Evolutionary conservation across 148 eudicot genomes (phyloP).

Genomic region (Dianthus caryophyllus): DNA sequence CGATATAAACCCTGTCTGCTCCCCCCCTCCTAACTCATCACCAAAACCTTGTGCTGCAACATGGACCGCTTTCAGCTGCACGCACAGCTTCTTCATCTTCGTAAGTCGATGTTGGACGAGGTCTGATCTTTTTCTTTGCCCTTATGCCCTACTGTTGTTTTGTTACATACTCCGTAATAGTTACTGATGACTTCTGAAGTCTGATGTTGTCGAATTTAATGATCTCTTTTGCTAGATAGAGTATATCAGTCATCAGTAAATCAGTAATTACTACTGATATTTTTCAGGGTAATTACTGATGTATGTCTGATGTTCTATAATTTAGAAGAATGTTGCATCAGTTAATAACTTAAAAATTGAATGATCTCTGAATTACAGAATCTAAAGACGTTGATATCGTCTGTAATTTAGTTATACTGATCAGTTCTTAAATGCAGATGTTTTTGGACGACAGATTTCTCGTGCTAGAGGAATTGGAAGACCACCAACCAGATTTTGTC

Average conservation of each 20-base stretch:
- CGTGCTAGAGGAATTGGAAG: constrained; percentile 9
- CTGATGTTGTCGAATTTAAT: background rate
- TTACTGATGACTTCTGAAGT: background rate
- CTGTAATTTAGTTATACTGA: background rate
- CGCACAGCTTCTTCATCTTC: background rate
- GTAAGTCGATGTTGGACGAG: constrained; percentile 11
- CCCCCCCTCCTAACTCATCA: background rate
- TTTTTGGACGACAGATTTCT: constrained; percentile 7
- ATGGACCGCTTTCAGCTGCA: constrained; percentile 16
- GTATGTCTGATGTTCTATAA: background rate
- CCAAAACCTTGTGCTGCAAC: background rate
- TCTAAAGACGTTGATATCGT: background rate
- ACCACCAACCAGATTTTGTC: constrained; percentile 6
- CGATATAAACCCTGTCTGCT: constrained; percentile 6
- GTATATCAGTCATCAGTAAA: background rate
- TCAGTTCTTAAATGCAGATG: constrained; percentile 14
- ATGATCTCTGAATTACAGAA: background rate
- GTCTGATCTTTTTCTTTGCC: constrained; percentile 4
- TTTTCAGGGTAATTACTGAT: background rate
- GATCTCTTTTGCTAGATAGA: background rate
- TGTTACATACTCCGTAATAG: background rate
- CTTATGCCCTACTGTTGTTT: background rate
- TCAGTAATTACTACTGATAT: background rate
- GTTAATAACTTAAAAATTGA: no score
- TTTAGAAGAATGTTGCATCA: background rate